phyloP scores from a whole-genome alignment of 495 filamentous ascomycete species.

The Penicillium taxi region DNA sequence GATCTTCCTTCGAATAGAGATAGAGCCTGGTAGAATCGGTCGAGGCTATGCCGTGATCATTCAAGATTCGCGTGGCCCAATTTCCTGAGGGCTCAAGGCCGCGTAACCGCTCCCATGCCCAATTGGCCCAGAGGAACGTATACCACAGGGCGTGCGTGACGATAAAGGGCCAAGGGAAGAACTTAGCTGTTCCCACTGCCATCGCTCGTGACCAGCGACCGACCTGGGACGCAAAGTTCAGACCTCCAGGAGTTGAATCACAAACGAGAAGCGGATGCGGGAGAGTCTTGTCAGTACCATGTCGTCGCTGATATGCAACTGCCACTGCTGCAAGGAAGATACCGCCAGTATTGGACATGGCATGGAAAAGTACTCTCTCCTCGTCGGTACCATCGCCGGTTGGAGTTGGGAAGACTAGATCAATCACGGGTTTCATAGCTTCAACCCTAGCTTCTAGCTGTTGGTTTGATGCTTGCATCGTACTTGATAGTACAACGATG shows the following conservation, averaged over 20 bases:
- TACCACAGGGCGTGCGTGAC: conserved; percentile 41
- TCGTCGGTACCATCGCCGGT: conserved; percentile 12
- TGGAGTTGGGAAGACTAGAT: conserved; percentile 33
- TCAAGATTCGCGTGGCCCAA: conserved; percentile 18
- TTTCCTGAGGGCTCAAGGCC: conserved; percentile 16
- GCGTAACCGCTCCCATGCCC: conserved; percentile 7
- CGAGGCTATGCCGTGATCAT: conserved; percentile 14
- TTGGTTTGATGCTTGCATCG: conserved; percentile 35
- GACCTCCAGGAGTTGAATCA: conserved; percentile 46
- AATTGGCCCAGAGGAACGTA: conserved; percentile 18
- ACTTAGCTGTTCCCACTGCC: conserved; percentile 40
- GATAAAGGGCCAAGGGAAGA: conserved; percentile 42
- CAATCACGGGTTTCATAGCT: conserved; percentile 44
- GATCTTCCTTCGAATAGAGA: conserved; percentile 47
- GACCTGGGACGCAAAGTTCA: conserved; percentile 40
- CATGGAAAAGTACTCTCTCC: conserved; percentile 36
- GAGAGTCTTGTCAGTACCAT: conserved; percentile 28
- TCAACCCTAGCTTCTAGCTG: conserved; percentile 33
- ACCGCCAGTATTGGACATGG: conserved; percentile 47
- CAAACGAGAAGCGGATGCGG: conserved; percentile 40
- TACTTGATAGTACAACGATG: conserved; percentile 42
- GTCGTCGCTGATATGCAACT: conserved; percentile 33
- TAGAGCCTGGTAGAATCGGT: conserved; percentile 29
- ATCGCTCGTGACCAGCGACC: conserved; percentile 45
- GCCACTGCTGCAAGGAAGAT: conserved; percentile 43